These are phyloP conservation scores for Stagonosporopsis cucurbitacearum DNA, from an alignment of 2,329 filamentous ascomycete species.

Conservation along the genomic window DNA sequence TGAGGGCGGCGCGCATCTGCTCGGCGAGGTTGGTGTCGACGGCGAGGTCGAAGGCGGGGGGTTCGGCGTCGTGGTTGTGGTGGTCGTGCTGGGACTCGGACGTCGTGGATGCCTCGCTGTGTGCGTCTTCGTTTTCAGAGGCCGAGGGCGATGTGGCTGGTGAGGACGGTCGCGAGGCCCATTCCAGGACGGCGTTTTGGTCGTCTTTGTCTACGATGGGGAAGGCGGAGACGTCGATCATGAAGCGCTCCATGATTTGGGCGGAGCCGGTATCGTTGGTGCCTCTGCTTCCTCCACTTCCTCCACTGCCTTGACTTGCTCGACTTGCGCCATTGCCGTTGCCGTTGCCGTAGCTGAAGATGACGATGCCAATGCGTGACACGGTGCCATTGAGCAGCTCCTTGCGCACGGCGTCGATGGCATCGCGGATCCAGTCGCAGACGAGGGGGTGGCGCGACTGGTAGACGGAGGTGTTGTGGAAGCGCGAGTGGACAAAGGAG, in stretches of 20 bases:
- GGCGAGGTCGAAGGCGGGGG: slow-evolving; percentile 26
- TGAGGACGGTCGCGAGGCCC: slow-evolving; percentile 25
- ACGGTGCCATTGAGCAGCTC: slow-evolving; percentile 69
- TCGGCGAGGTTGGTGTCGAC: slow-evolving; percentile 69
- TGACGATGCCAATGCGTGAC: slow-evolving; percentile 62
- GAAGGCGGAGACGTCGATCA: slow-evolving; percentile 65
- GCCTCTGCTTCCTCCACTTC: background rate
- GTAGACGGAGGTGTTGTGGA: slow-evolving; percentile 83
- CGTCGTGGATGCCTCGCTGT: background rate
- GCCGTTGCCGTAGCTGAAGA: slow-evolving; percentile 54
- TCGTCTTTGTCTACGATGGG: slow-evolving; percentile 57
- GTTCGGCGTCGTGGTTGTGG: slow-evolving; percentile 14
- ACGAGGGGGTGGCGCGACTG: slow-evolving; percentile 87
- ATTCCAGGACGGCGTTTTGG: slow-evolving; percentile 59
- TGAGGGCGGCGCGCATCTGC: slow-evolving; percentile 72
- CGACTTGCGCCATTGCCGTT: background rate
- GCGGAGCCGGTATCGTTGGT: slow-evolving; percentile 35
- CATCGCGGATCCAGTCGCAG: slow-evolving; percentile 84
- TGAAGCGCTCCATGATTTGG: slow-evolving; percentile 65
- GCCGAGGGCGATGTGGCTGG: slow-evolving; percentile 1
- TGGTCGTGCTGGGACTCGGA: background rate
- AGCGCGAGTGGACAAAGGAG: slow-evolving; percentile 79
- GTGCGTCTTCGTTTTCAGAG: background rate
- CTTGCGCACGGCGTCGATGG: slow-evolving; percentile 72
- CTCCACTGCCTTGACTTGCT: background rate